Conservation (phyloP, 495 filamentous ascomycete genomes). For the Aspergillus nidulans region DNA sequence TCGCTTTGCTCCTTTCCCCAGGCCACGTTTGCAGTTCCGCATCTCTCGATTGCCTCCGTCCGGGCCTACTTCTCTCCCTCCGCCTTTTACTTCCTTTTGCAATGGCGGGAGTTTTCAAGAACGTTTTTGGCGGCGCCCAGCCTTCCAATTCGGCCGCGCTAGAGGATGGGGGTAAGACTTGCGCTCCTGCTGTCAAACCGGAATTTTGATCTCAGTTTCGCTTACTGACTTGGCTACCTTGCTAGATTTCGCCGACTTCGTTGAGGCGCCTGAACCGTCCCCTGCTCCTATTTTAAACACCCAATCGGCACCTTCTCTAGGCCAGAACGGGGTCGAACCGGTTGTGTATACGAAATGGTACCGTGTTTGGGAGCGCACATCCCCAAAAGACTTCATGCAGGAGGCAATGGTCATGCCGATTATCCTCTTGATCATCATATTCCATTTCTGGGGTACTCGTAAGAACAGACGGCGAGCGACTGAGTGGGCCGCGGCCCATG, state of each 20-base stretch:
- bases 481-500: constrained; percentile 74
- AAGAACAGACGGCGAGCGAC: constrained; percentile 76
- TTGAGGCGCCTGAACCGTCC: constrained; percentile 60
- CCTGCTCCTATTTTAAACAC: constrained; percentile 47
- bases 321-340: constrained; percentile 38
- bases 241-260: constrained; percentile 76
- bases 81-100: constrained; percentile 10
- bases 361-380: constrained; percentile 85
- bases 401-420: constrained; percentile 78
- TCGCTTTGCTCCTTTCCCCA: constrained; percentile 14
- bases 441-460: constrained; percentile 79
- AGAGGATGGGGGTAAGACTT: constrained; percentile 61
- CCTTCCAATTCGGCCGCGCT: constrained; percentile 46
- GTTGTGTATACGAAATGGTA: constrained; percentile 92
- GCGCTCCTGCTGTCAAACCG: background rate
- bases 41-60: constrained; percentile 2
- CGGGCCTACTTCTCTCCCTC: background rate
- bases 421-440: constrained; percentile 64
- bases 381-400: constrained; percentile 73
- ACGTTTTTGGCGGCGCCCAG: constrained; percentile 62
- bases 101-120: constrained; percentile 68
- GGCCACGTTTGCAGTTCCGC: constrained; percentile 20
- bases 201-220: constrained; percentile 7
- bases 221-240: background rate
- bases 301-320: constrained; percentile 40